Conservation (phyloP, 73 alveolate genomes). For the Paramecium caudatum region DNA sequence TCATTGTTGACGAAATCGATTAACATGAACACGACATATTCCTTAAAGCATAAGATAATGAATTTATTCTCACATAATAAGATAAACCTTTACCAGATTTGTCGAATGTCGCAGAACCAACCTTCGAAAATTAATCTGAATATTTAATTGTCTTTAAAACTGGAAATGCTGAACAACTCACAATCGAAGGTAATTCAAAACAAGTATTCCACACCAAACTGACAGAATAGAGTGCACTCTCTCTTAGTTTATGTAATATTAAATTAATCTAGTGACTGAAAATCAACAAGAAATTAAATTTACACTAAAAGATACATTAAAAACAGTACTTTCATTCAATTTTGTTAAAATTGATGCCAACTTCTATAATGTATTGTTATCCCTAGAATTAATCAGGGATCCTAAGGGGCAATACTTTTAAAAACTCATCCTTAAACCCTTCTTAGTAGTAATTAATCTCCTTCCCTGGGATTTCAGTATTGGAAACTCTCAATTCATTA, state of each 20-base stretch:
- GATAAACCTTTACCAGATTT: neutral
- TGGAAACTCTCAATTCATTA: neutral
- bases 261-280: neutral
- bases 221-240: neutral
- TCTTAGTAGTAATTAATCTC: neutral
- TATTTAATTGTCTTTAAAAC: conserved; percentile 6
- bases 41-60: neutral
- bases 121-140: conserved; percentile 9
- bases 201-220: conserved; percentile 1
- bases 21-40: conserved; percentile 42
- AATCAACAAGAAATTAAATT: conserved; percentile 36
- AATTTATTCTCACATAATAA: conserved; percentile 9
- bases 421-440: conserved; percentile 34
- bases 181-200: neutral
- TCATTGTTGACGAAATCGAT: conserved; percentile 33
- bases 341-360: conserved; percentile 49
- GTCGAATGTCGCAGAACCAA: conserved; percentile 12
- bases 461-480: conserved; percentile 48
- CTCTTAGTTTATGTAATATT: neutral
- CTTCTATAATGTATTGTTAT: conserved; percentile 13
- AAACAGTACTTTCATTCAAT: conserved; percentile 58
- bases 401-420: conserved; percentile 23
- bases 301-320: conserved; percentile 1
- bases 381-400: conserved; percentile 30
- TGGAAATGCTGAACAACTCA: neutral